phyloP scores from a whole-genome alignment of 352 stramenopile species.

The Globisporangium viniferum region DNA sequence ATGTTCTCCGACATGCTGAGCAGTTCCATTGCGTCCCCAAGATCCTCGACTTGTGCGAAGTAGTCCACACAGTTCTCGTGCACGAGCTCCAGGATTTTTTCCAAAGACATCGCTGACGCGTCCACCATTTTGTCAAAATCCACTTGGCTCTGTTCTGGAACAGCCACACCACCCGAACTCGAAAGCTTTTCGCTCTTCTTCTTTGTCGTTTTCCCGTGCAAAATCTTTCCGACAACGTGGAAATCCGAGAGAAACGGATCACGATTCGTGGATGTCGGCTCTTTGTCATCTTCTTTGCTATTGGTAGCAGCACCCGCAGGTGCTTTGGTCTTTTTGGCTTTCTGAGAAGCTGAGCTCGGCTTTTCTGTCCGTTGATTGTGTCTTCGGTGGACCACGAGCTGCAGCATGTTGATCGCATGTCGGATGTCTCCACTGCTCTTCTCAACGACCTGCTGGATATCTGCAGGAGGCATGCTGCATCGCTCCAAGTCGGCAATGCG shows the following conservation, averaged over 20 bases:
- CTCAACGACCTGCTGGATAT: conserved; percentile 54
- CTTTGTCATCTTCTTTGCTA: neutral
- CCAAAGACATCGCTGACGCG: conserved; percentile 46
- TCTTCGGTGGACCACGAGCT: conserved; percentile 25
- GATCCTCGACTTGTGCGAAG: conserved; percentile 74
- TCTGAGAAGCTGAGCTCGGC: conserved; percentile 11
- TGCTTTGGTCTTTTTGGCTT: neutral
- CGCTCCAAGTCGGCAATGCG: conserved; percentile 40
- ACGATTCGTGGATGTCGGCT: conserved; percentile 22
- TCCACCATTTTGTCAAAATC: conserved; percentile 55
- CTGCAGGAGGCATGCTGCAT: conserved; percentile 19
- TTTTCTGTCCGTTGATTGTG: conserved; percentile 10
- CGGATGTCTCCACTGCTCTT: conserved; percentile 73
- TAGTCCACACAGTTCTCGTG: conserved; percentile 72
- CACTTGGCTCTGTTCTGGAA: conserved; percentile 8
- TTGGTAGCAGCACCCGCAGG: neutral
- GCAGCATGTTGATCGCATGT: conserved; percentile 77
- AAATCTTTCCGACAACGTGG: conserved; percentile 71
- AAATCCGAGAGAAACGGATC: conserved; percentile 82
- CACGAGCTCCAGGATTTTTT: conserved; percentile 60
- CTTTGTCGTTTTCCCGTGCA: conserved; percentile 58
- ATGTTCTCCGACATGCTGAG: conserved; percentile 72
- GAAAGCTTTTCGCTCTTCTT: conserved; percentile 17
- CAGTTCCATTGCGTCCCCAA: conserved; percentile 52
- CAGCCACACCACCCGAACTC: neutral